Percentiles rank a stretch among this genome's conserved stretches.
phyloP scores from a whole-genome alignment of 305 asterid genomes.

The Plantago lanceolata region DNA sequence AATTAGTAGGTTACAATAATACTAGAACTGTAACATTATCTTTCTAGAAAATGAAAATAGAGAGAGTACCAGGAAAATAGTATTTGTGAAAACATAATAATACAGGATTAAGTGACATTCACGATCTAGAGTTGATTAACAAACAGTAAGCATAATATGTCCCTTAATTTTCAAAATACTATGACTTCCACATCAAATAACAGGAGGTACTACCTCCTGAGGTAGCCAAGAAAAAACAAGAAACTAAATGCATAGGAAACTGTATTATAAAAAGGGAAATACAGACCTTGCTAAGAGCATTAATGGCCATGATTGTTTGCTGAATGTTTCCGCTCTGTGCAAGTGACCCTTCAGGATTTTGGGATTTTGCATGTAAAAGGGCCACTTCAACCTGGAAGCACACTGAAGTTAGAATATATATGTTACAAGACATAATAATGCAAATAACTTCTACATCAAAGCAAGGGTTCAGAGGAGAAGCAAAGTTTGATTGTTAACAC shows the following conservation, averaged over 20 bases:
- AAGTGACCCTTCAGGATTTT: conserved; percentile 28
- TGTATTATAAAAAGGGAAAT: neutral
- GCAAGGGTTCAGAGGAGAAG: neutral
- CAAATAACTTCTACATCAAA: conserved; percentile 6
- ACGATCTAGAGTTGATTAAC: neutral
- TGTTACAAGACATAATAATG: neutral
- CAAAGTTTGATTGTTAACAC: neutral
- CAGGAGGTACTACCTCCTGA: neutral
- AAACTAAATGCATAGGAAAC: conserved; percentile 8
- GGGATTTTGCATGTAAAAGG: conserved; percentile 44
- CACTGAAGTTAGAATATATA: neutral
- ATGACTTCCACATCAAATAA: neutral
- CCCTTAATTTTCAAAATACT: conserved; percentile 12
- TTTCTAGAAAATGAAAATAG: no score
- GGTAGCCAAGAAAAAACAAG: neutral
- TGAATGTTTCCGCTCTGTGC: conserved; percentile 56
- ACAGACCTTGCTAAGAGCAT: conserved; percentile 70
- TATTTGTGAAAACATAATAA: neutral
- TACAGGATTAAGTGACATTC: neutral
- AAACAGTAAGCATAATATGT: neutral
- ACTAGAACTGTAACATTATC: conserved; percentile 3
- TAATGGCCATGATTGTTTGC: conserved; percentile 81
- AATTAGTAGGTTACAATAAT: conserved; percentile 9
- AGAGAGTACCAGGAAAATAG: conserved; percentile 7
- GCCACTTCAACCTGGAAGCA: conserved; percentile 55